A percentile compares a stretch with the other conserved stretches of the same genome.
phyloP scores from a whole-genome alignment of 2,329 filamentous ascomycete species.

The Aspergillus spinulosporus region DNA sequence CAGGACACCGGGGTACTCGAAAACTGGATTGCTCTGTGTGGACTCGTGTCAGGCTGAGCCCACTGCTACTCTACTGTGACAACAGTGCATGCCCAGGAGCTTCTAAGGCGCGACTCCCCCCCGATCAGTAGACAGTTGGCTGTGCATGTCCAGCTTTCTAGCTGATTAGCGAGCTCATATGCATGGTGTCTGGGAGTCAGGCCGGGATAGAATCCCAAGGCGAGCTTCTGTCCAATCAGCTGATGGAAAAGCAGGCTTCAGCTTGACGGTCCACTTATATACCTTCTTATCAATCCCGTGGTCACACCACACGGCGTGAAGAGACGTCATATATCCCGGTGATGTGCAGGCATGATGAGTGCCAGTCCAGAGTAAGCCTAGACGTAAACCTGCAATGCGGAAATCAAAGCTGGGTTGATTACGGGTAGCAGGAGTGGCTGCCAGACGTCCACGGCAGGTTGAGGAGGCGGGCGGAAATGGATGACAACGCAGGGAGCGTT shows the following conservation, averaged over 20 bases:
- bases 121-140: not conserved
- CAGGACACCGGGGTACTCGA: not conserved
- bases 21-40: not conserved
- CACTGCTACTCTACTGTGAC: not conserved
- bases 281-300: too few species aligned
- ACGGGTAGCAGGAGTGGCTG: conserved; percentile 56
- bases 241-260: not conserved
- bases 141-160: not conserved
- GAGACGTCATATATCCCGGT: not conserved
- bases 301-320: too few species aligned
- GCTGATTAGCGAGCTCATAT: not conserved
- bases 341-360: not conserved
- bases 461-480: not conserved
- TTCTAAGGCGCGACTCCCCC: not conserved
- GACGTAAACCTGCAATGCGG: conserved; percentile 4
- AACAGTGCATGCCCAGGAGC: not conserved
- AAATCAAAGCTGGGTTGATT: not conserved
- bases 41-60: not conserved
- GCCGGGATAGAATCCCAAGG: not conserved
- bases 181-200: not conserved
- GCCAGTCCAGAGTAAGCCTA: not conserved
- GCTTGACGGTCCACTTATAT: not conserved
- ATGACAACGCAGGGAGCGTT: too few species aligned
- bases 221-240: not conserved
- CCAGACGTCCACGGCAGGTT: conserved; percentile 52